Conservation (phyloP, 352 stramenopile genomes). For the Globisporangium recalcitrans region DNA sequence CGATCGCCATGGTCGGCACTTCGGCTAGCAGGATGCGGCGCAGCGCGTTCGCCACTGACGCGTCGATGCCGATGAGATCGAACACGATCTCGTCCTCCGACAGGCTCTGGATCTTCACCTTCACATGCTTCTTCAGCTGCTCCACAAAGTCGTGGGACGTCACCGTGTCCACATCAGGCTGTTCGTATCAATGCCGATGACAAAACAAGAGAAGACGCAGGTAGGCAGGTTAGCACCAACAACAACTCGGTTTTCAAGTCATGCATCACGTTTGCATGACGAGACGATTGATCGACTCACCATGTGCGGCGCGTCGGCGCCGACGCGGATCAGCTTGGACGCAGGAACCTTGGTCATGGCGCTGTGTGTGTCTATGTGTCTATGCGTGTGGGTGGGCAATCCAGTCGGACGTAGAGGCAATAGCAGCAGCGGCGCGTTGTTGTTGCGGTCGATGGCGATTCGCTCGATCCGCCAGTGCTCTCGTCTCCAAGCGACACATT, state of each 20-base stretch:
- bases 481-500: constrained; percentile 7
- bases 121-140: constrained; percentile 78
- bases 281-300: constrained; percentile 27
- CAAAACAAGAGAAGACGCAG: not conserved
- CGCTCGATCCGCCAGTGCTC: constrained; percentile 2
- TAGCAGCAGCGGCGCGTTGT: constrained; percentile 3
- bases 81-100: constrained; percentile 89
- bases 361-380: not conserved
- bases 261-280: not conserved
- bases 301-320: constrained; percentile 71
- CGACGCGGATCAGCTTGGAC: constrained; percentile 72
- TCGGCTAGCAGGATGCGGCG: constrained; percentile 89
- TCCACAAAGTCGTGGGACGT: constrained; percentile 76
- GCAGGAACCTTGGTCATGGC: constrained; percentile 59
- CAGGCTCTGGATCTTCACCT: constrained; percentile 81
- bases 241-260: not conserved
- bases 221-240: not conserved
- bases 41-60: constrained; percentile 90
- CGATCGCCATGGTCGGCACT: constrained; percentile 91
- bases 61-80: constrained; percentile 89
- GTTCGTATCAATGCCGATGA: not conserved
- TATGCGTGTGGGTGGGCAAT: not conserved
- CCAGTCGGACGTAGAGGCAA: no score
- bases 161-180: constrained; percentile 73
- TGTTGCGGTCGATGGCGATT: not conserved